Percentiles rank a stretch among this genome's conserved stretches.
Conservation (phyloP, 371 early-diverging fungal species). For the Mucor irregularis region DNA sequence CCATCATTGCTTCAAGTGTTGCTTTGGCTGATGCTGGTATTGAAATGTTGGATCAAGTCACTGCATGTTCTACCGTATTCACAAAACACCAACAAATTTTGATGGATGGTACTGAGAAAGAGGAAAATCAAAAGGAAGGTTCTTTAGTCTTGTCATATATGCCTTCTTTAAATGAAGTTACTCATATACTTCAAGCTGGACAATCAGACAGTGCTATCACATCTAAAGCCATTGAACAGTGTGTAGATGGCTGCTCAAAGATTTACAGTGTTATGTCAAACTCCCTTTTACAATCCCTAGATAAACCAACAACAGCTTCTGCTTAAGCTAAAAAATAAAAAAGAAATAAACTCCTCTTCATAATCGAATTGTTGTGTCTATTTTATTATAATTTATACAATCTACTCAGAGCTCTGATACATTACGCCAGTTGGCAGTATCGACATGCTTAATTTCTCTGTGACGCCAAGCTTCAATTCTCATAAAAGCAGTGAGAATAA, state of each 20-base stretch:
- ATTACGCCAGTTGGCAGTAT: constrained; percentile 50
- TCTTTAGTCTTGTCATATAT: constrained; percentile 81
- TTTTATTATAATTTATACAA: too few relatives aligned
- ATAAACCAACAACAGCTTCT: neutral
- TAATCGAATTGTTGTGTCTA: too few relatives aligned
- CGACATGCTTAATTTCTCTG: constrained; percentile 44
- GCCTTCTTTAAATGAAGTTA: constrained; percentile 86
- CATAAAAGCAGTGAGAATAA: constrained; percentile 39
- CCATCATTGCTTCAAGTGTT: constrained; percentile 84
- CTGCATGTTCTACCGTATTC: constrained; percentile 75
- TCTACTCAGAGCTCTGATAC: constrained; percentile 8
- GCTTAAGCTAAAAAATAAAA: neutral
- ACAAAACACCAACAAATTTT: constrained; percentile 45
- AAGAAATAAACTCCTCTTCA: too few relatives aligned
- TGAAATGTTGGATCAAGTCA: constrained; percentile 90
- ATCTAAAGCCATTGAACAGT: constrained; percentile 76
- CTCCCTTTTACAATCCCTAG: constrained; percentile 44
- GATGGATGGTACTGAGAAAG: constrained; percentile 73
- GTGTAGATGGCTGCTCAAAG: constrained; percentile 82
- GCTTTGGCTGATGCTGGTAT: constrained; percentile 95
- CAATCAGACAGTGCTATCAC: constrained; percentile 54
- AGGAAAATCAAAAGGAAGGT: constrained; percentile 71
- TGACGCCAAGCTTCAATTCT: constrained; percentile 44
- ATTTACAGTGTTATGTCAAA: constrained; percentile 76
- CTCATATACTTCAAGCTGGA: constrained; percentile 86